These are phyloP conservation scores for Diaporthe destruens DNA, from an alignment of 2,329 filamentous ascomycete genomes.

Conservation along the genomic window DNA sequence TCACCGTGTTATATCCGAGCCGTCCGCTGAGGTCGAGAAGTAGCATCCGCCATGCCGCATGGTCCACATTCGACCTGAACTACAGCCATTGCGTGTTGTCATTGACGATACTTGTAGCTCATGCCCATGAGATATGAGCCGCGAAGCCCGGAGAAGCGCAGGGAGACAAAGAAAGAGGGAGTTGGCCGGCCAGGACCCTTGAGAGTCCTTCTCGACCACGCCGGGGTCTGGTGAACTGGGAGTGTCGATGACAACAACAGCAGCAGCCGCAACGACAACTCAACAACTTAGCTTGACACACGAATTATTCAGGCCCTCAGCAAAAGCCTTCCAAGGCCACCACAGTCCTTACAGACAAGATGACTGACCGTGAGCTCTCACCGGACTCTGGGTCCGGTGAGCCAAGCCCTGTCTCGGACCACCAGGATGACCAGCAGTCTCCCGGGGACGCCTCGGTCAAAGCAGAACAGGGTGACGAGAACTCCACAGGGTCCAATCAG, in stretches of 20 bases:
- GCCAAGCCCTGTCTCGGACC: conserved; percentile 53
- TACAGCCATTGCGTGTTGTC: conserved; percentile 11
- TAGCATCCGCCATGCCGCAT: conserved; percentile 7
- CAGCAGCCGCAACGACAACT: not conserved
- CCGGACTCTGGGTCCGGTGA: conserved; percentile 39
- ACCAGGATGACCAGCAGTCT: conserved; percentile 51
- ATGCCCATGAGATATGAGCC: conserved; percentile 38
- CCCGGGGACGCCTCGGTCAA: conserved; percentile 38
- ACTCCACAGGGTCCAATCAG: conserved; percentile 30
- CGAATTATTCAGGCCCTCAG: not conserved
- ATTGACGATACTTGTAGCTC: not conserved
- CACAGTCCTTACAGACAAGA: conserved; percentile 6
- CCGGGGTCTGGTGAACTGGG: not conserved
- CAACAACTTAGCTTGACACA: not conserved
- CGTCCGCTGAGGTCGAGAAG: conserved; percentile 18
- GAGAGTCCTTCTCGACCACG: conserved; percentile 5
- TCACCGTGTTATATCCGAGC: conserved; percentile 38
- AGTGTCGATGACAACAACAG: conserved; percentile 9
- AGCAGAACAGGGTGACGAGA: conserved; percentile 36
- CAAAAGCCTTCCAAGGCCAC: conserved; percentile 12
- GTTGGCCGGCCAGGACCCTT: conserved; percentile 26
- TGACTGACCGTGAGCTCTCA: conserved; percentile 35
- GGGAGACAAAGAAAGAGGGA: conserved; percentile 32
- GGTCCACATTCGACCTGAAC: conserved; percentile 10
- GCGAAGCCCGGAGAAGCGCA: conserved; percentile 23